These are phyloP conservation scores for Solanum piurae DNA, from an alignment of 257 asterid species.

Conservation along the genomic window DNA sequence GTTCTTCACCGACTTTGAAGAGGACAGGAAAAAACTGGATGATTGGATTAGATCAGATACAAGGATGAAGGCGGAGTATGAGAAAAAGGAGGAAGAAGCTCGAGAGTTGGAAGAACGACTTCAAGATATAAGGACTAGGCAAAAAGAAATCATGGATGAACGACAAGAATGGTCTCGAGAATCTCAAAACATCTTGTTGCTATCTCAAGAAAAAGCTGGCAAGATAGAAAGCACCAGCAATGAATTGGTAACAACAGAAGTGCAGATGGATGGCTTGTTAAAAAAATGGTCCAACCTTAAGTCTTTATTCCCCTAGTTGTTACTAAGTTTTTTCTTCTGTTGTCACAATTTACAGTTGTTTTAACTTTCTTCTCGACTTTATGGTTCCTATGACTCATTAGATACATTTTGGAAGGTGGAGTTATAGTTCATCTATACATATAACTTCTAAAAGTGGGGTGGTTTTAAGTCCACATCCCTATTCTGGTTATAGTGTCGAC, in stretches of 20 bases:
- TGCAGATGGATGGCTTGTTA: neutral
- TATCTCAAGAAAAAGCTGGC: neutral
- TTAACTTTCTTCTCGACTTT: neutral
- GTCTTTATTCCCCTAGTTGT: neutral
- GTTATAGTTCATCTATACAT: neutral
- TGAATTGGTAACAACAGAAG: neutral
- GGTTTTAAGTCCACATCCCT: no score
- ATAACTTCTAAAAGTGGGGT: no score
- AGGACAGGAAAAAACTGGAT: neutral
- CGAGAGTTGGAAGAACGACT: neutral
- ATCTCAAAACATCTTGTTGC: neutral
- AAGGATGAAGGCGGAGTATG: neutral
- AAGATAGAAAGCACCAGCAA: neutral
- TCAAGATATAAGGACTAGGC: neutral
- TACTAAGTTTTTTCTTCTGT: neutral
- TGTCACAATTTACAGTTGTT: neutral
- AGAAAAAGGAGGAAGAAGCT: neutral
- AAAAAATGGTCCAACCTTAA: neutral
- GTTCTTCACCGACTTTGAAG: neutral
- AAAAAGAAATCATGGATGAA: neutral
- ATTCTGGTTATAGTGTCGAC: no score
- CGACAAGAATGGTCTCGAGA: neutral
- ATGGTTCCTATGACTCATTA: neutral
- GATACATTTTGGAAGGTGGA: neutral
- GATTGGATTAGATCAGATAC: neutral